Conservation (phyloP, 1,139 yeast species). For the Sugiyamaella japonica region DNA sequence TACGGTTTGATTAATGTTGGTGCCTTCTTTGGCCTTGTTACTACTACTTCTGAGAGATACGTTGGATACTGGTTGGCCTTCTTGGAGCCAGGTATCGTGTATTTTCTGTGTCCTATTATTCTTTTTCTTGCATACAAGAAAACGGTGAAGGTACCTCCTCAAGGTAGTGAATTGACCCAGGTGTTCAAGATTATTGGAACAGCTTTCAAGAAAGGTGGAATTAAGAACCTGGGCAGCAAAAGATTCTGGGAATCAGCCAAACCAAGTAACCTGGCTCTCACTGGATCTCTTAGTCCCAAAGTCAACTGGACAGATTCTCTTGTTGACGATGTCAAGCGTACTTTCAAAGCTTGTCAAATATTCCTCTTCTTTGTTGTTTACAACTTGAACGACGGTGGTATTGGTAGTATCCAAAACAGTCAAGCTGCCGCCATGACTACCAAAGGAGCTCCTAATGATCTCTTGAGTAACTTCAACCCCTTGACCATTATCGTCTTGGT, state of each 20-base stretch:
- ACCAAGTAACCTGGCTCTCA: conserved; percentile 49
- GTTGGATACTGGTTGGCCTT: conserved; percentile 64
- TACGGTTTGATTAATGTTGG: conserved; percentile 71
- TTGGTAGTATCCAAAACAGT: conserved; percentile 61
- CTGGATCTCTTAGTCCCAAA: conserved; percentile 33
- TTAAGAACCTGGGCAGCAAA: conserved; percentile 41
- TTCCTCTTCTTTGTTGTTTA: conserved; percentile 64
- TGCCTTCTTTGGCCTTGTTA: conserved; percentile 62
- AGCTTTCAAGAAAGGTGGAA: conserved; percentile 47
- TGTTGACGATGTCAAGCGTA: conserved; percentile 60
- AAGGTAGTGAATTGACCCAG: conserved; percentile 52
- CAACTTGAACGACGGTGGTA: conserved; percentile 65
- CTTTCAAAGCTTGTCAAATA: conserved; percentile 60
- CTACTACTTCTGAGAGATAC: conserved; percentile 58
- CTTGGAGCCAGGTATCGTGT: conserved; percentile 55
- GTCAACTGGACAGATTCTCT: conserved; percentile 51
- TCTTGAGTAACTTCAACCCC: conserved; percentile 67
- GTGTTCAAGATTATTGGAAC: conserved; percentile 46
- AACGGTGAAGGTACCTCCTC: conserved; percentile 46
- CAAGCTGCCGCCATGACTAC: conserved; percentile 68
- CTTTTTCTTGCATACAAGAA: conserved; percentile 45
- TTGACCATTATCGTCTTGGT: conserved; percentile 63
- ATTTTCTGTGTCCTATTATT: conserved; percentile 51
- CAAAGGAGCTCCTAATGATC: conserved; percentile 70
- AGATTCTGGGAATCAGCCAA: conserved; percentile 57